phyloP scores from a whole-genome alignment of 345 rosid genomes.

The Heritiera littoralis region DNA sequence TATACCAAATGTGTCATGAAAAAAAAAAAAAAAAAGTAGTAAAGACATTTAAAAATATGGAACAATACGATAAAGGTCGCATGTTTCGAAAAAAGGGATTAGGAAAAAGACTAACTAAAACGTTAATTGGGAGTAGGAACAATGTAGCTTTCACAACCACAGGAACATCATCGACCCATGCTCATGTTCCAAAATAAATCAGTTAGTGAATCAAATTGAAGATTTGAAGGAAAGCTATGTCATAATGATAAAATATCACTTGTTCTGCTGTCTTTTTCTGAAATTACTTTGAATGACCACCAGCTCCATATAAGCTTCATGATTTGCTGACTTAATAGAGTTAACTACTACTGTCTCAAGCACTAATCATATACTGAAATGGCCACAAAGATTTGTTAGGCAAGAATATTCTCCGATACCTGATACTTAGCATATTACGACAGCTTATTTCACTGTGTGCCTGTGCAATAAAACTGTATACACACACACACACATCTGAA shows the following conservation, averaged over 20 bases:
- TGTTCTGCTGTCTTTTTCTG: not conserved
- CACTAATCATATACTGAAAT: too few relatives aligned
- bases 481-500: not conserved
- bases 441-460: not conserved
- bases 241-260: not conserved
- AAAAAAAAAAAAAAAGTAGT: too few relatives aligned
- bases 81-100: too few relatives aligned
- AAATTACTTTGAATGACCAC: not conserved
- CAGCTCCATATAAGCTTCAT: not conserved
- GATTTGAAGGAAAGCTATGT: not conserved
- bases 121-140: too few relatives aligned
- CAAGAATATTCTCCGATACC: not conserved
- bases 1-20: too few relatives aligned
- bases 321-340: not conserved
- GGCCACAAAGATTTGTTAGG: not conserved
- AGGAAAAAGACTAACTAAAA: too few relatives aligned
- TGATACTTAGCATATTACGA: not conserved
- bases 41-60: too few relatives aligned
- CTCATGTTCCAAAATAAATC: too few relatives aligned
- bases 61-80: too few relatives aligned
- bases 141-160: too few relatives aligned
- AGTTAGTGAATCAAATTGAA: too few relatives aligned
- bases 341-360: constrained; percentile 5
- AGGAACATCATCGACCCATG: too few relatives aligned
- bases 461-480: not conserved